A percentile compares a stretch with the other conserved stretches of the same genome.
Conservation (phyloP, 805 yeast species). For the Yarrowia osloensis region DNA sequence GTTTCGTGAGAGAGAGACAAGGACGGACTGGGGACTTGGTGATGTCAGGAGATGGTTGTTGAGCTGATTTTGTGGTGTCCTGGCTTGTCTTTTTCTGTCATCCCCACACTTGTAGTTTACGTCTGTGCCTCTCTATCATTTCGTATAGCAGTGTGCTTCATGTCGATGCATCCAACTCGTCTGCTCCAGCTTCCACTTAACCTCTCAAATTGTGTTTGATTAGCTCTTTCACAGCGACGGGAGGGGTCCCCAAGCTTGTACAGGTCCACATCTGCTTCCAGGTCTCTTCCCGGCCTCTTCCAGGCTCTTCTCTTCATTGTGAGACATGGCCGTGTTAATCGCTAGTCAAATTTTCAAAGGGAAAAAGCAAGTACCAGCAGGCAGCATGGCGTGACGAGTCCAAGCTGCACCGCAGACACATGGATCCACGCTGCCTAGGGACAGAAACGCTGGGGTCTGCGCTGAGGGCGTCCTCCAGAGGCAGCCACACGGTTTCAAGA, state of each 20-base stretch:
- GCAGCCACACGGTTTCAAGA: too few relatives aligned
- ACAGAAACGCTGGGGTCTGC: neutral
- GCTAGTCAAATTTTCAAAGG: neutral
- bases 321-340: slow-evolving; percentile 11
- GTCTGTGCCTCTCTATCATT: too few relatives aligned
- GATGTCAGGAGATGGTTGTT: too few relatives aligned
- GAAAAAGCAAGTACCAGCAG: neutral
- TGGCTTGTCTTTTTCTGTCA: neutral
- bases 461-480: neutral
- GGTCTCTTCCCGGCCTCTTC: neutral
- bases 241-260: neutral
- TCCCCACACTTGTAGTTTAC: too few relatives aligned
- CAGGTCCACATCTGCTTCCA: neutral
- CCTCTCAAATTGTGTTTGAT: neutral
- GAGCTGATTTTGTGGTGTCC: neutral
- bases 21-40: neutral
- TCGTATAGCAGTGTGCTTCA: too few relatives aligned
- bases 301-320: neutral
- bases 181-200: too few relatives aligned
- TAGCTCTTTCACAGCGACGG: neutral
- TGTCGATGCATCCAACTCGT: too few relatives aligned
- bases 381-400: neutral
- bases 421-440: neutral
- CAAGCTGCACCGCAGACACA: neutral
- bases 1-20: neutral